phyloP scores from a whole-genome alignment of 108 stramenopile genomes.

The Poteriospumella lacustris region DNA sequence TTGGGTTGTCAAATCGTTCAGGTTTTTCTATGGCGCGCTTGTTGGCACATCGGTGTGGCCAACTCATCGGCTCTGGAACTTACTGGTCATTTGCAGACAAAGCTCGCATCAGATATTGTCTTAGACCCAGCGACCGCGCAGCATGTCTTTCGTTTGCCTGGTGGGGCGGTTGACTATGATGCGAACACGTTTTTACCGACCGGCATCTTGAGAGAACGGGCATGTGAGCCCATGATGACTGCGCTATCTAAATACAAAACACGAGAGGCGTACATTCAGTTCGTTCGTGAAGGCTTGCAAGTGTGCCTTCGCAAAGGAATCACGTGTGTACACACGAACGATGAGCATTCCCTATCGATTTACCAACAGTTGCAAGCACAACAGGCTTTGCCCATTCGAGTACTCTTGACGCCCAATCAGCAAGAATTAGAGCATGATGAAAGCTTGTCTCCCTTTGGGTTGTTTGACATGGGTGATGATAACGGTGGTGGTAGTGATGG shows the following conservation, averaged over 20 bases:
- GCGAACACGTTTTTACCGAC: too few relatives aligned
- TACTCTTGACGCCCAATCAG: conserved; percentile 39
- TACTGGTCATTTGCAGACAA: conserved; percentile 29
- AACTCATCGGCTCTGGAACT: conserved; percentile 45
- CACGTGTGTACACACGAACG: conserved; percentile 35
- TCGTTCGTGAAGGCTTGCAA: neutral
- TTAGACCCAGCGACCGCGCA: too few relatives aligned
- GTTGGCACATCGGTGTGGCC: conserved; percentile 48
- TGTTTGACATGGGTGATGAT: neutral
- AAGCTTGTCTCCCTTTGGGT: neutral
- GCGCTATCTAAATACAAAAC: neutral
- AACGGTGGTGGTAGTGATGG: too few relatives aligned
- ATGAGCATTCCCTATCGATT: conserved; percentile 37
- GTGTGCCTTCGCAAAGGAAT: neutral
- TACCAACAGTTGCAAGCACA: conserved; percentile 34
- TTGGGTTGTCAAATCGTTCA: conserved; percentile 29
- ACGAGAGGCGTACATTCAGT: neutral
- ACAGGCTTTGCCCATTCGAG: conserved; percentile 37
- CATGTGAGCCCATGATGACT: neutral
- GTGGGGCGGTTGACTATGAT: too few relatives aligned
- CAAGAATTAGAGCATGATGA: conserved; percentile 33
- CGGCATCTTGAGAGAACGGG: neutral
- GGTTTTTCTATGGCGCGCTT: conserved; percentile 48
- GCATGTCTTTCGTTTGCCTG: too few relatives aligned
- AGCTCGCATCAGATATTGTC: too few relatives aligned